Conservation (phyloP, 345 rosid species). For the Acer negundo region DNA sequence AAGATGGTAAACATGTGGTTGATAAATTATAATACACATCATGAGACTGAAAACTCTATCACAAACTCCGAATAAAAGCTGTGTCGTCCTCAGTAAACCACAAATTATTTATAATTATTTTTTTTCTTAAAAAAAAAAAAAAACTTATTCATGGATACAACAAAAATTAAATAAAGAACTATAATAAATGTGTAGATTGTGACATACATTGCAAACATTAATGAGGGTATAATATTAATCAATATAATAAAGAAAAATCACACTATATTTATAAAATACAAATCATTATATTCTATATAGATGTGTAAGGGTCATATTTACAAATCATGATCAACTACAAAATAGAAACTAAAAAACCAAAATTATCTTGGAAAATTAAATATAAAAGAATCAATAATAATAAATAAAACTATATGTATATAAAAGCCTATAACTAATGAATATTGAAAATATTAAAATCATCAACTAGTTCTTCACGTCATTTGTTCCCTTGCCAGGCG, state of each 20-base stretch:
- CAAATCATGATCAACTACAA: background rate
- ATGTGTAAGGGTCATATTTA: background rate
- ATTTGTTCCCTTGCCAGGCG: constrained; percentile 55
- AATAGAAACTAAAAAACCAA: too few species aligned
- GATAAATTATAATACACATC: too few species aligned
- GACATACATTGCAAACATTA: background rate
- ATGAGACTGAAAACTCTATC: too few species aligned
- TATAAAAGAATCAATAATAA: background rate
- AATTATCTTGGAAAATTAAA: background rate
- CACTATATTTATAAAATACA: background rate
- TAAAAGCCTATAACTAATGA: background rate
- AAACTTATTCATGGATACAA: background rate
- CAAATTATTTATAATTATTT: too few species aligned
- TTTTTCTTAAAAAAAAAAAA: too few species aligned
- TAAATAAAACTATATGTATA: background rate
- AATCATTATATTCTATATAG: background rate
- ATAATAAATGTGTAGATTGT: background rate
- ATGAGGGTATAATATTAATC: background rate
- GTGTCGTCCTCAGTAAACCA: too few species aligned
- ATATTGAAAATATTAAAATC: too few species aligned
- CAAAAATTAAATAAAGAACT: background rate
- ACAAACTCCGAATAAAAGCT: too few species aligned
- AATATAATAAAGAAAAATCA: too few species aligned
- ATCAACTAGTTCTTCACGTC: constrained; percentile 35
- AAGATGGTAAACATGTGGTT: too few species aligned